Conservation (phyloP, 176 grass and related monocot genomes). For the Elymus sibiricus region DNA sequence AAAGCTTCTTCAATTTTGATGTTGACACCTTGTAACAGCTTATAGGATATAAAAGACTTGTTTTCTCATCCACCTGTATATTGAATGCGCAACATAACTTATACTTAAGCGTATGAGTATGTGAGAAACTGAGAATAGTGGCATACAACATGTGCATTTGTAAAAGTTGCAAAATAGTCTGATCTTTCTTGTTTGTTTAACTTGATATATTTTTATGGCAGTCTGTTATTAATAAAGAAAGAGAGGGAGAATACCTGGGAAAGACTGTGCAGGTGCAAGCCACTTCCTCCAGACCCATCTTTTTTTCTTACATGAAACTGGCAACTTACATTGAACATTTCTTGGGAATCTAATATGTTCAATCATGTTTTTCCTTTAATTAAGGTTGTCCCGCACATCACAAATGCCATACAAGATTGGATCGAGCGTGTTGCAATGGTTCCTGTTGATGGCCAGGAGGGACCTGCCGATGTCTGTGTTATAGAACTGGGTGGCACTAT, state of each 20-base stretch:
- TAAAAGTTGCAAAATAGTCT: neutral
- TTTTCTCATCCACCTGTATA: neutral
- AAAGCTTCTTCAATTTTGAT: neutral
- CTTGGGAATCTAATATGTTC: neutral
- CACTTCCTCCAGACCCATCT: neutral
- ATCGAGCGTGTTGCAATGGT: constrained; percentile 40
- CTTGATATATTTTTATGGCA: neutral
- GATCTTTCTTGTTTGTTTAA: neutral
- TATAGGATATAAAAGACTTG: neutral
- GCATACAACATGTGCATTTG: neutral
- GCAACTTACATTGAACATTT: neutral
- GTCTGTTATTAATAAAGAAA: constrained; percentile 46
- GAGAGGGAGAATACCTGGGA: constrained; percentile 46
- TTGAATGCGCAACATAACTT: neutral
- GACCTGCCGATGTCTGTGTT: constrained; percentile 37
- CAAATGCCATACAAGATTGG: constrained; percentile 60
- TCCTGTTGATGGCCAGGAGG: constrained; percentile 49
- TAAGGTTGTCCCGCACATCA: constrained; percentile 46
- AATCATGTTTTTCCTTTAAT: neutral
- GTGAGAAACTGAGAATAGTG: neutral
- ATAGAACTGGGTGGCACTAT: constrained; percentile 50
- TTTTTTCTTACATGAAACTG: neutral
- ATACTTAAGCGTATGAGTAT: neutral
- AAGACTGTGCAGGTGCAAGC: constrained; percentile 48
- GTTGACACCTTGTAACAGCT: neutral